phyloP scores from a whole-genome alignment of 2,329 filamentous ascomycete genomes.

The Boeremia lycopersici region DNA sequence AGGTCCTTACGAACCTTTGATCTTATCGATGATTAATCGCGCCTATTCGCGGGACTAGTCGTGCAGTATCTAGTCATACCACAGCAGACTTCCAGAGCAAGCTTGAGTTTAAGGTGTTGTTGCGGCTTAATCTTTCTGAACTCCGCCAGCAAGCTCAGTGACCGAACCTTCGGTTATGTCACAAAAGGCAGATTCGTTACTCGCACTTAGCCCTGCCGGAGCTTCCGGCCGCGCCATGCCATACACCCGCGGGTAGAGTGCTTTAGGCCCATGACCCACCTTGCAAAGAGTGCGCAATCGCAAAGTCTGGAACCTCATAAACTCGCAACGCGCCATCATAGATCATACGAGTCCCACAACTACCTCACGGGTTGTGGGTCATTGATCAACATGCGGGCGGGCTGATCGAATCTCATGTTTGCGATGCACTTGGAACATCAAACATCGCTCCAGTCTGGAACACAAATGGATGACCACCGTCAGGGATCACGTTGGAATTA shows the following conservation, averaged over 20 bases:
- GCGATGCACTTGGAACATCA: constrained; percentile 1
- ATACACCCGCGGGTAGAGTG: background rate
- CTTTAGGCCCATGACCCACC: constrained; percentile 3
- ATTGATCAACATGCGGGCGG: constrained; percentile 12
- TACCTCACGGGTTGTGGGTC: constrained; percentile 7
- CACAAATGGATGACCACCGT: background rate
- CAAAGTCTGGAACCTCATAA: constrained; percentile 11
- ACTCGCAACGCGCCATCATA: constrained; percentile 9
- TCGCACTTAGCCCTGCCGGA: constrained; percentile 8
- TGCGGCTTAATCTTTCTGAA: background rate
- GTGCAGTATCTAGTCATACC: constrained; percentile 1
- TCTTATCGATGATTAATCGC: background rate
- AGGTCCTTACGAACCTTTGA: background rate
- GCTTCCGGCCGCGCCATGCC: constrained; percentile 7
- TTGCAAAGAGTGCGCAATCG: constrained; percentile 1
- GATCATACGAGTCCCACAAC: constrained; percentile 6
- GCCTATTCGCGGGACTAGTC: background rate
- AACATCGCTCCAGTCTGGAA: constrained; percentile 1
- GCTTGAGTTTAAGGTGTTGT: background rate
- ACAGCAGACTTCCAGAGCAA: background rate
- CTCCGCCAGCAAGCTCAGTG: background rate
- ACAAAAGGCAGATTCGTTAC: background rate
- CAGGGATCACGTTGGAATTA: too few relatives aligned
- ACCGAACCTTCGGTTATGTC: background rate
- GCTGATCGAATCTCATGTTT: constrained; percentile 7